Conservation (phyloP, 1,284 basidiomycete species). For the Apiotrichum gamsii region DNA sequence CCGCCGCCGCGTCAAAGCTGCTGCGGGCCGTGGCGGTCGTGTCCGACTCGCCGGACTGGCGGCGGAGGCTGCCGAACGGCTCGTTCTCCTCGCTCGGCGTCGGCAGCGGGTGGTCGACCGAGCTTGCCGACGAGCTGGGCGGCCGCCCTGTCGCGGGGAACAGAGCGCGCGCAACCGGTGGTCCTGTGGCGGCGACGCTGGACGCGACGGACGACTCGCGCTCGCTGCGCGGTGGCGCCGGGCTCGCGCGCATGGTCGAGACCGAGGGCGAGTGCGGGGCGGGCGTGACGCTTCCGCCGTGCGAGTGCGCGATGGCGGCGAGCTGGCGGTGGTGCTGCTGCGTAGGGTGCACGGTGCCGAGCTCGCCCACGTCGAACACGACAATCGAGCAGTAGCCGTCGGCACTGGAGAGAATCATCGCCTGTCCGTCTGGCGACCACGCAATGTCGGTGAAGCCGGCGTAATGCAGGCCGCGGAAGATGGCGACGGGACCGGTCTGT, state of each 20-base stretch:
- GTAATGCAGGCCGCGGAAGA: constrained; percentile 93
- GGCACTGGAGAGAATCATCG: constrained; percentile 81
- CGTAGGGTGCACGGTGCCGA: constrained; percentile 74
- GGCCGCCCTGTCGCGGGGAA: constrained; percentile 14
- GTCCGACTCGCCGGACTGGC: constrained; percentile 16
- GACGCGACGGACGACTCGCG: constrained; percentile 38
- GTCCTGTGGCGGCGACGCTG: constrained; percentile 10
- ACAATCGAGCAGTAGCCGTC: constrained; percentile 97
- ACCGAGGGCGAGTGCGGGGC: constrained; percentile 50
- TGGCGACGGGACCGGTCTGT: constrained; percentile 83
- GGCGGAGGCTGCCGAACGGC: constrained; percentile 10
- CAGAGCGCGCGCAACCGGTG: constrained; percentile 19
- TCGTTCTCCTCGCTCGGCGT: constrained; percentile 31
- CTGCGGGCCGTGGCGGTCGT: no score
- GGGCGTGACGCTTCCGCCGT: constrained; percentile 47
- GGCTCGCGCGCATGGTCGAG: constrained; percentile 42
- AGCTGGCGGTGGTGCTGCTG: constrained; percentile 82
- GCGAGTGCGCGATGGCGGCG: constrained; percentile 75
- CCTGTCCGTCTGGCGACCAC: constrained; percentile 95
- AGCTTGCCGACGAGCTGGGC: constrained; percentile 22
- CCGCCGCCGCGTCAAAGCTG: neutral
- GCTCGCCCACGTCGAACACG: constrained; percentile 70
- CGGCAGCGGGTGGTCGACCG: constrained; percentile 27
- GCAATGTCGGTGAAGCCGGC: constrained; percentile 95
- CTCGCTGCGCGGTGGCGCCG: constrained; percentile 33